Base-by-base conservation (phyloP, 1,139 yeast species). In the Hanseniaspora uvarum region DNA sequence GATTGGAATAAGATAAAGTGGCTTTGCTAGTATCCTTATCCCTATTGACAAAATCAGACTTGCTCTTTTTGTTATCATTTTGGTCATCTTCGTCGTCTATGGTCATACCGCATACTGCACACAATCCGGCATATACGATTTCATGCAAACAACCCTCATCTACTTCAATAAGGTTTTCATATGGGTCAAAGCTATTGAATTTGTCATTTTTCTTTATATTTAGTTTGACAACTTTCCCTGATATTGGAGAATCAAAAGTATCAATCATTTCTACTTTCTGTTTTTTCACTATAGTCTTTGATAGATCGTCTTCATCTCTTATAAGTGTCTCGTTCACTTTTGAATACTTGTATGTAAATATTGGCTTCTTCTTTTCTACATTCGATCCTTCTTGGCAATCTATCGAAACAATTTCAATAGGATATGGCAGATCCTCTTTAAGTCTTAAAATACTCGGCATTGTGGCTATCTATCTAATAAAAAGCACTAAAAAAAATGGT, bases 111-210 rank as follows among this genome's bases (percentile, higher is more conserved):
- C 99, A 92, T 34, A 88, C 70, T 0, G 96, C 97, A 71, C 99
- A 92, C 46, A 92, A 72, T 0, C 98, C 98, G 18, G 95, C 95
- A 64, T 84, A 92, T 61, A 92, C 96, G n/a, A 94, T 92, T 0
- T 94, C 80, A 66, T 92, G 99, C 11, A 87, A 76, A 64, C 99
- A 92, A 0, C 94, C 89, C 64, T 94, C 53, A 23, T 50, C 53
- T n/a, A 50, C 44, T 21, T 50, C 53, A 44, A 44, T 24, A 16
- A 50, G n/a, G 21, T 39, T 50, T 24, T 24, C 53, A 23, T 44
- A 50, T 7, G 53, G 53, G 23, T 50, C 48, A 44, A 31, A 50
- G n/a, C 39, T 46, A 12, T 50, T 49, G n/a, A 44, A 30, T 44
- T 19, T 50, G 6, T 24, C 18, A 5, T 46, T 24, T 14, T 43